Percentiles rank a stretch among this genome's conserved stretches.
Conservation (phyloP, 768 basidiomycete genomes). For the Tylopilus vinaceipallidus region DNA sequence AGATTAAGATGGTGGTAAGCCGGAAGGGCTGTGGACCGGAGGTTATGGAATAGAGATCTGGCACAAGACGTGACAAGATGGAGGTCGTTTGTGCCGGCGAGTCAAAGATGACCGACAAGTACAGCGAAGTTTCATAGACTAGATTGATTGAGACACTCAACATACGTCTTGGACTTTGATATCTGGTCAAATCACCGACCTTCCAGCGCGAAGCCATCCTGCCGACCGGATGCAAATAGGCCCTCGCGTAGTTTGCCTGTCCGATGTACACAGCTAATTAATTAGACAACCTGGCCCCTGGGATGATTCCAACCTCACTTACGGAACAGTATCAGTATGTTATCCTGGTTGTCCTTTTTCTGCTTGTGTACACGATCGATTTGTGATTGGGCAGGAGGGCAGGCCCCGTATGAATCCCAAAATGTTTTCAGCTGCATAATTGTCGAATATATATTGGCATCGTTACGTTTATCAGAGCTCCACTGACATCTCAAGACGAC, state of each 20-base stretch:
- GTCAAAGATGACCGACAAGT: conserved; percentile 60
- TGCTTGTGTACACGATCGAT: conserved; percentile 32
- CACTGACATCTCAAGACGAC: neutral
- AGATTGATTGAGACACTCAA: conserved; percentile 1
- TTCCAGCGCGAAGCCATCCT: conserved; percentile 63
- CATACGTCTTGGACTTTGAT: neutral
- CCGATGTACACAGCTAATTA: neutral
- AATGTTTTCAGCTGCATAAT: conserved; percentile 50
- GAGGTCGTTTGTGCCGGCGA: conserved; percentile 60
- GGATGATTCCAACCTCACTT: conserved; percentile 35
- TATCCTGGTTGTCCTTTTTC: conserved; percentile 55
- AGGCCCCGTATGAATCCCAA: conserved; percentile 38
- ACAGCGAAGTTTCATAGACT: conserved; percentile 77
- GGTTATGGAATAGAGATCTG: conserved; percentile 40
- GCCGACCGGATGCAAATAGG: conserved; percentile 55
- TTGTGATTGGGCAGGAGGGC: conserved; percentile 3
- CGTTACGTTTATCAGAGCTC: neutral
- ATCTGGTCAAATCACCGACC: conserved; percentile 40
- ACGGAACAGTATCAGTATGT: conserved; percentile 75
- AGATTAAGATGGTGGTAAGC: conserved; percentile 40
- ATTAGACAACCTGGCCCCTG: too few relatives aligned
- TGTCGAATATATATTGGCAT: neutral
- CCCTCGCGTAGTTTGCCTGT: conserved; percentile 79
- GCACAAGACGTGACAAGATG: conserved; percentile 59
- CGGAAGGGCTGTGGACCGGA: conserved; percentile 19